phyloP scores from a whole-genome alignment of 345 rosid species.

The Fremontodendron californicum region DNA sequence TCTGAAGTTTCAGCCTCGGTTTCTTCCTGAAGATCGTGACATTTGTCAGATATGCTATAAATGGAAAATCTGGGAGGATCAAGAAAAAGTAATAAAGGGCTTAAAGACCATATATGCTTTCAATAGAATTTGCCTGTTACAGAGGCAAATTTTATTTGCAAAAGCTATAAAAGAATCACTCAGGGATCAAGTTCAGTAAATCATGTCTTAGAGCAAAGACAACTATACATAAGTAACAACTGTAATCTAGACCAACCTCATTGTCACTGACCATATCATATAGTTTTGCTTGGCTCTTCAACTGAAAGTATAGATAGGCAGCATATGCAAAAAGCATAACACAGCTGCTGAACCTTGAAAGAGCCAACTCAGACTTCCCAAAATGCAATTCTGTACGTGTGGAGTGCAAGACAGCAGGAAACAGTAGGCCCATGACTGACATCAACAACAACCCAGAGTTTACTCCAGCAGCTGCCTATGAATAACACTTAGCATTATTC shows the following conservation, averaged over 20 bases:
- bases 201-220: not conserved
- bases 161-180: not conserved
- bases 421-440: slow-evolving; percentile 95
- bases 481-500: slow-evolving; percentile 19
- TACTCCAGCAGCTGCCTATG: slow-evolving; percentile 71
- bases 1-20: slow-evolving; percentile 31
- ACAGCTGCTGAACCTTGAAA: slow-evolving; percentile 92
- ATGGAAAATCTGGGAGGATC: not conserved
- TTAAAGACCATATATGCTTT: not conserved
- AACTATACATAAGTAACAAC: not conserved
- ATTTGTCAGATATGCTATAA: slow-evolving; percentile 20
- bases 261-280: slow-evolving; percentile 20
- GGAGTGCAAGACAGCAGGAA: slow-evolving; percentile 84
- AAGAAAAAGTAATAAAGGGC: not conserved
- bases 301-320: slow-evolving; percentile 77
- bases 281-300: slow-evolving; percentile 45
- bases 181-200: not conserved
- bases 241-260: slow-evolving; percentile 39
- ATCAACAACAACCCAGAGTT: slow-evolving; percentile 85
- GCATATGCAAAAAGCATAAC: slow-evolving; percentile 84
- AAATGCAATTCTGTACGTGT: slow-evolving; percentile 87
- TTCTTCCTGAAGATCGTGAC: slow-evolving; percentile 43
- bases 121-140: not conserved
- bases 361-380: slow-evolving; percentile 82
- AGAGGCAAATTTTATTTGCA: not conserved